These are phyloP conservation scores for Sphagnurus paluster DNA, from an alignment of 1,284 basidiomycete species.

Conservation along the genomic window DNA sequence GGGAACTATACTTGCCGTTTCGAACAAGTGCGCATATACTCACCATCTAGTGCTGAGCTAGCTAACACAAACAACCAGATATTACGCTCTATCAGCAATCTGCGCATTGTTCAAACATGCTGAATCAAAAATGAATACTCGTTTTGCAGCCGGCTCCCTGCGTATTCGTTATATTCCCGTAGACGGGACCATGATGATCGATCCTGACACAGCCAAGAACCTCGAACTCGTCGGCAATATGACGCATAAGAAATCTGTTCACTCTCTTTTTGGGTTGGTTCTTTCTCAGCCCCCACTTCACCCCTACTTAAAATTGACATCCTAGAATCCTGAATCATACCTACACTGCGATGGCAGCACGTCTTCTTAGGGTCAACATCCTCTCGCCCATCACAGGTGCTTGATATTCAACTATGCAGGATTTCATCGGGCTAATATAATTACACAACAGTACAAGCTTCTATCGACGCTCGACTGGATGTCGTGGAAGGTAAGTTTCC, in stretches of 20 bases:
- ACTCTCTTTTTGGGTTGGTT: conserved; percentile 76
- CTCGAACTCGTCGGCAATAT: conserved; percentile 86
- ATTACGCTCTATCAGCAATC: conserved; percentile 83
- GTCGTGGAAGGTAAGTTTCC: conserved; percentile 68
- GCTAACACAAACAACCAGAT: conserved; percentile 46
- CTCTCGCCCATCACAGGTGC: conserved; percentile 81
- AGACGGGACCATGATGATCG: conserved; percentile 91
- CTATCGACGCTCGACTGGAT: conserved; percentile 81
- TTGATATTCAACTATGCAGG: neutral
- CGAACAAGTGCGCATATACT: conserved; percentile 67
- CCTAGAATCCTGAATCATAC: conserved; percentile 74
- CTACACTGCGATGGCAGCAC: conserved; percentile 84
- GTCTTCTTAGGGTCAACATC: conserved; percentile 79
- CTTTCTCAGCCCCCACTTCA: neutral
- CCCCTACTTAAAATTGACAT: neutral
- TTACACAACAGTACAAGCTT: conserved; percentile 53
- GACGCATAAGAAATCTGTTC: conserved; percentile 57
- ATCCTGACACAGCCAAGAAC: conserved; percentile 82
- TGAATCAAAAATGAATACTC: conserved; percentile 63
- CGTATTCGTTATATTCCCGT: conserved; percentile 78
- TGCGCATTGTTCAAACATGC: conserved; percentile 85
- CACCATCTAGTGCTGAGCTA: neutral
- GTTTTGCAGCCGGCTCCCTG: conserved; percentile 73
- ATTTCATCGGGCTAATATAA: conserved; percentile 3
- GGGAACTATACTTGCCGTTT: conserved; percentile 70